Evolutionary conservation across 495 filamentous ascomycete genomes (phyloP).

Genomic region (Pseudevernia furfuracea): DNA sequence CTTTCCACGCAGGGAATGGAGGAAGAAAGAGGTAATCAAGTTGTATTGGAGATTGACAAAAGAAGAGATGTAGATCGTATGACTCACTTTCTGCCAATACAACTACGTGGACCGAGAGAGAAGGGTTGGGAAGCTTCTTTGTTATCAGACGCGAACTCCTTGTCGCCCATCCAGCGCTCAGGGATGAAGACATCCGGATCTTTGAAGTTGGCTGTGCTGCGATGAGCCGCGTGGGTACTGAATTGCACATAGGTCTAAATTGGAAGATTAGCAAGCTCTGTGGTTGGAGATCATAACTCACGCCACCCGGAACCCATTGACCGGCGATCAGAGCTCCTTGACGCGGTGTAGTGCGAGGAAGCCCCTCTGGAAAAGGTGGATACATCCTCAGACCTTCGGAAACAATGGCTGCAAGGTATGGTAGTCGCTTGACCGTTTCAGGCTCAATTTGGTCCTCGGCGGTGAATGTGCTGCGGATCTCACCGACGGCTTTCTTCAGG

Average conservation of each 20-base stretch:
- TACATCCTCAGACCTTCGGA: slow-evolving; percentile 41
- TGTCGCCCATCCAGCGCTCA: slow-evolving; percentile 40
- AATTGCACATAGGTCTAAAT: slow-evolving; percentile 10
- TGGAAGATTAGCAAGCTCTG: background rate
- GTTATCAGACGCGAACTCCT: slow-evolving; percentile 31
- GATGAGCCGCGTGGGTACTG: slow-evolving; percentile 14
- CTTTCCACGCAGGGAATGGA: background rate
- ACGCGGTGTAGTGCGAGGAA: slow-evolving; percentile 16
- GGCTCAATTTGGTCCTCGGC: slow-evolving; percentile 34
- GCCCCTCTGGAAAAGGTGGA: slow-evolving; percentile 30
- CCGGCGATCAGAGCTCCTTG: slow-evolving; percentile 10
- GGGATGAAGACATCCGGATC: slow-evolving; percentile 36
- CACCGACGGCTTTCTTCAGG: slow-evolving; percentile 28
- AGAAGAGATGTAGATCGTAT: background rate
- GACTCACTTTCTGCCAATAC: slow-evolving; percentile 38
- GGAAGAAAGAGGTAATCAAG: background rate
- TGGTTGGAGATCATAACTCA: background rate
- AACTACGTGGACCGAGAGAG: slow-evolving; percentile 37
- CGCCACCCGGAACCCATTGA: slow-evolving; percentile 13
- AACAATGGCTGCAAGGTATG: slow-evolving; percentile 32
- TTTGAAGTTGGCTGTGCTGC: slow-evolving; percentile 29
- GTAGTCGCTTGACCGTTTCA: slow-evolving; percentile 7
- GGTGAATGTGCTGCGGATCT: slow-evolving; percentile 42
- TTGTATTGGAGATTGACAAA: no score
- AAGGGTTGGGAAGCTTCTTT: slow-evolving; percentile 40